Percentiles rank a stretch among this genome's conserved stretches.
Conservation (phyloP, 495 filamentous ascomycete genomes). For the Sporormia fimetaria region DNA sequence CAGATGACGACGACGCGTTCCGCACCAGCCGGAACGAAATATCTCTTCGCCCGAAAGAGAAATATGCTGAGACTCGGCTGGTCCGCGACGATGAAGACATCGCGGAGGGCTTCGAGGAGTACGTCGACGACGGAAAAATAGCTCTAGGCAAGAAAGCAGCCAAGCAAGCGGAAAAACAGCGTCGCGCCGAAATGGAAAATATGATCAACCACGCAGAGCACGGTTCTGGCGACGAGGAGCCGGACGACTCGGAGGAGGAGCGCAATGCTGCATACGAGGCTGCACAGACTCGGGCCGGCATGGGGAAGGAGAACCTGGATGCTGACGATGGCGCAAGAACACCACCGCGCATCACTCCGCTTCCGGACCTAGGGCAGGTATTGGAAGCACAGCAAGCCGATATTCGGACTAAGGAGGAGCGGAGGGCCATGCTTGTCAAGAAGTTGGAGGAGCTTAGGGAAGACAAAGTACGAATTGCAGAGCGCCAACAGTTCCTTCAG, state of each 20-base stretch:
- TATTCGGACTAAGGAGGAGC: conserved; percentile 45
- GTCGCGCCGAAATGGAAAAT: conserved; percentile 68
- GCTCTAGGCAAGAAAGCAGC: conserved; percentile 71
- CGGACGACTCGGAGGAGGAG: conserved; percentile 69
- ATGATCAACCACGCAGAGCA: conserved; percentile 73
- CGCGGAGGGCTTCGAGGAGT: conserved; percentile 91
- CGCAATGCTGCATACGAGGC: conserved; percentile 77
- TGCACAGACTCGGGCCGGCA: conserved; percentile 68
- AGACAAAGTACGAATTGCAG: conserved; percentile 59
- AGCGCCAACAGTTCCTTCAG: conserved; percentile 72
- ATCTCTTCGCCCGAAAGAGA: conserved; percentile 39
- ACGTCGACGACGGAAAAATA: conserved; percentile 71
- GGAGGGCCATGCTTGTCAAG: conserved; percentile 42
- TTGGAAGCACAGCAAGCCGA: conserved; percentile 41
- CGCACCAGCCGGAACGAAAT: conserved; percentile 34
- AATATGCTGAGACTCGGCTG: conserved; percentile 58
- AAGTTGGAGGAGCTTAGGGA: conserved; percentile 50
- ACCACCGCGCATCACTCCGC: conserved; percentile 43
- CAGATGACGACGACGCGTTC: conserved; percentile 37
- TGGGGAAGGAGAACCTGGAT: conserved; percentile 38
- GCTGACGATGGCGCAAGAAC: conserved; percentile 38
- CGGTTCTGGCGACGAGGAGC: conserved; percentile 33
- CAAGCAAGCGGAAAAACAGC: conserved; percentile 53
- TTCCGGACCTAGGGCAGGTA: conserved; percentile 45
- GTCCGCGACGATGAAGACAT: conserved; percentile 83